Conservation (phyloP, 176 grass and related monocot species). For the Carex myosuroides region DNA sequence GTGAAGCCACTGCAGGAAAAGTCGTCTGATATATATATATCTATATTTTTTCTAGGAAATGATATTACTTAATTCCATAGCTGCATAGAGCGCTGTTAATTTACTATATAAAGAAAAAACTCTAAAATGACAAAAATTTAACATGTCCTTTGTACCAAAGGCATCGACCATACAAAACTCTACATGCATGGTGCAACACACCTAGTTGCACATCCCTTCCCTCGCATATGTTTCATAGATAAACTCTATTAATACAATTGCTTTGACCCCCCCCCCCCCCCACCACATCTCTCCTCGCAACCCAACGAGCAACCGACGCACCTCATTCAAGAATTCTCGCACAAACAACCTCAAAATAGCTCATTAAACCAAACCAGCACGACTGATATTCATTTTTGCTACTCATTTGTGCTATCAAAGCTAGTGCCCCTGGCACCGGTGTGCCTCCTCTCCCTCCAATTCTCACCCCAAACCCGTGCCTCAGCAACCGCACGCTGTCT, state of each 20-base stretch:
- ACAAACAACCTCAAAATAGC: background rate
- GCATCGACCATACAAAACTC: constrained; percentile 16
- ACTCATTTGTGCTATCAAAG: constrained; percentile 76
- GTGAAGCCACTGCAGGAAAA: background rate
- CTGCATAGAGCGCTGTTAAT: background rate
- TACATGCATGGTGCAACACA: constrained; percentile 18
- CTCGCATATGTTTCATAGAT: constrained; percentile 18
- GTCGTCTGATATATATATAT: background rate
- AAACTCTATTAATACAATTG: constrained; percentile 9
- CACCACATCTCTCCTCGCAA: background rate
- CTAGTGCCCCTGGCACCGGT: constrained; percentile 35
- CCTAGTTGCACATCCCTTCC: constrained; percentile 16
- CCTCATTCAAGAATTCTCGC: background rate
- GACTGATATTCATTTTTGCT: constrained; percentile 17
- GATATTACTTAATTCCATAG: background rate
- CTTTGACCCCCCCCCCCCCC: background rate
- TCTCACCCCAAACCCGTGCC: constrained; percentile 65
- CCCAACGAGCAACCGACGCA: background rate
- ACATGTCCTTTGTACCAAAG: constrained; percentile 14
- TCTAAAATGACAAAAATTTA: constrained; percentile 23
- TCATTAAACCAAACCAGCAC: background rate
- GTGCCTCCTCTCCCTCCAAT: constrained; percentile 47
- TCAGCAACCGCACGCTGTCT: constrained; percentile 63
- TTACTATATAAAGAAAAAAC: constrained; percentile 14
- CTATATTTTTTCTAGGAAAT: background rate